Conservation (phyloP, 805 yeast species). For the Candida taoyuanica region DNA sequence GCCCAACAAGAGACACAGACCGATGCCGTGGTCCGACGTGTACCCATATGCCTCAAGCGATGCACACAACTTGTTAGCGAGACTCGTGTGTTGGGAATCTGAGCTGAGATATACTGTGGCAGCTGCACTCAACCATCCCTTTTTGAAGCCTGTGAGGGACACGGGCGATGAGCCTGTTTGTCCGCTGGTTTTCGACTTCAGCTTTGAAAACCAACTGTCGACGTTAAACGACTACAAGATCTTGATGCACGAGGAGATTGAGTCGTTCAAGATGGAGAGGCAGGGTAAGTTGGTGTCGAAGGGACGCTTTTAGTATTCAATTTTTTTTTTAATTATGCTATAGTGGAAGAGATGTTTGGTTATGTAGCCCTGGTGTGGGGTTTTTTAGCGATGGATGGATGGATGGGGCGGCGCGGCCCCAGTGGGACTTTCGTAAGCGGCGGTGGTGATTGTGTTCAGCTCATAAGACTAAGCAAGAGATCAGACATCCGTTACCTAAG, state of each 20-base stretch:
- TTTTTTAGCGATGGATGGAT: too few relatives aligned
- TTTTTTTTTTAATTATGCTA: too few relatives aligned
- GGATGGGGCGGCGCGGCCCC: too few relatives aligned
- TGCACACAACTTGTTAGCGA: constrained; percentile 50
- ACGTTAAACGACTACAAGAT: constrained; percentile 43
- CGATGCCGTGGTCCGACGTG: constrained; percentile 44
- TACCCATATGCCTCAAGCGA: constrained; percentile 57
- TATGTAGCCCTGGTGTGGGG: background rate
- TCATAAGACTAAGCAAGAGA: too few relatives aligned
- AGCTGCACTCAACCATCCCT: constrained; percentile 54
- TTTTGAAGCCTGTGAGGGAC: constrained; percentile 49
- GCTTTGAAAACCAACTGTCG: constrained; percentile 48
- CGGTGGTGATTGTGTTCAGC: too few relatives aligned
- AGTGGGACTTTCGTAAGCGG: too few relatives aligned
- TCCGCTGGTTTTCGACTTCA: constrained; percentile 51
- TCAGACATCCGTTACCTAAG: too few relatives aligned
- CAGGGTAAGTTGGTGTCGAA: background rate
- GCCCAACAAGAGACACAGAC: constrained; percentile 39
- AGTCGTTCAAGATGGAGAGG: constrained; percentile 38
- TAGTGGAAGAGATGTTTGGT: too few relatives aligned
- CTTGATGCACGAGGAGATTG: constrained; percentile 49
- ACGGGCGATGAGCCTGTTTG: constrained; percentile 52
- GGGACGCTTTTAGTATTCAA: too few relatives aligned
- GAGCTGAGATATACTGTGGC: constrained; percentile 48
- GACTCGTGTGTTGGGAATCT: constrained; percentile 63